Conservation (phyloP, 202 grass and related monocot species). For the Cymbopogon flexuosus region DNA sequence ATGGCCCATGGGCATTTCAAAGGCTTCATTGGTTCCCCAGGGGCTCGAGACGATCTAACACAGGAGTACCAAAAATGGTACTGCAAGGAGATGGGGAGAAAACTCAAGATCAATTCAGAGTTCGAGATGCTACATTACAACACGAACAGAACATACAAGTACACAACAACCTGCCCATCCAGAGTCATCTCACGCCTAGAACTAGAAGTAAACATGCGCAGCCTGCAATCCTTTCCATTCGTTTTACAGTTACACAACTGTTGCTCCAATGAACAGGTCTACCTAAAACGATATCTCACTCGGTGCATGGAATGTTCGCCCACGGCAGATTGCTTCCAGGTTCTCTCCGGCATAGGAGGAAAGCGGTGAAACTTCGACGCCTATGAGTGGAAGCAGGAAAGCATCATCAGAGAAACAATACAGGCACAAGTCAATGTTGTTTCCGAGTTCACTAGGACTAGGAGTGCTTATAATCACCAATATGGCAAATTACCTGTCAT, state of each 20-base stretch:
- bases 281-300: conserved; percentile 78
- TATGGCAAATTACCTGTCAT: conserved; percentile 64
- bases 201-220: neutral
- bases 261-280: neutral
- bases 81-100: neutral
- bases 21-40: neutral
- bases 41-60: neutral
- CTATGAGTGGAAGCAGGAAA: conserved; percentile 17
- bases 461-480: neutral
- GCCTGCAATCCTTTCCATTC: conserved; percentile 1
- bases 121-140: conserved; percentile 1
- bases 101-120: neutral
- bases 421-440: neutral
- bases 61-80: neutral
- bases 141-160: conserved; percentile 5
- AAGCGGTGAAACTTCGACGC: conserved; percentile 88
- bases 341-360: conserved; percentile 79
- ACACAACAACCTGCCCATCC: conserved; percentile 10
- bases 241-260: neutral
- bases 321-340: conserved; percentile 85
- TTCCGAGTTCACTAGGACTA: neutral
- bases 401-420: neutral
- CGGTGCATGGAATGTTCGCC: conserved; percentile 79
- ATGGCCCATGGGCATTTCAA: neutral
- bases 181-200: conserved; percentile 8